phyloP scores from a whole-genome alignment of 1,284 basidiomycete species.

The Singerocomus inundabilis region DNA sequence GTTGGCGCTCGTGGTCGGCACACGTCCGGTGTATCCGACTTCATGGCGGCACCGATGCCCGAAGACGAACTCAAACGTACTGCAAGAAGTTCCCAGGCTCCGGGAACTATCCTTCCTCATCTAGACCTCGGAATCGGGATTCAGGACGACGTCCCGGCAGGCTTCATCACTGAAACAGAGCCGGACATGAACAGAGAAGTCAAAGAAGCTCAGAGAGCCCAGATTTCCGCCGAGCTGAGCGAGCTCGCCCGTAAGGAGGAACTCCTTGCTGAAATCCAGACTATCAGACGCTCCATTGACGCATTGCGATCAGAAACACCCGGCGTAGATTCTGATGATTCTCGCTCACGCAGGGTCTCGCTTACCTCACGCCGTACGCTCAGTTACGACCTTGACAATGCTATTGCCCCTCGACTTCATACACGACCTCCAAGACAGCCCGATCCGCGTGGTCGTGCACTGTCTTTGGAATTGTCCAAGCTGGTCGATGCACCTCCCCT shows the following conservation, averaged over 20 bases:
- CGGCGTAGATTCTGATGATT: constrained; percentile 49
- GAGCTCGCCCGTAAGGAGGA: constrained; percentile 66
- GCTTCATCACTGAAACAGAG: constrained; percentile 50
- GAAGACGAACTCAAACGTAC: constrained; percentile 57
- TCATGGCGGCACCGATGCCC: constrained; percentile 57
- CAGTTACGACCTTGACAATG: constrained; percentile 58
- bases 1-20: constrained; percentile 52
- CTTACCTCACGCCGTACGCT: constrained; percentile 63
- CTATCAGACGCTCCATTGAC: constrained; percentile 75
- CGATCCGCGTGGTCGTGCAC: constrained; percentile 63
- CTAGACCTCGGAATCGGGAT: constrained; percentile 74
- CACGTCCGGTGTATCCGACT: constrained; percentile 68
- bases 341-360: constrained; percentile 63
- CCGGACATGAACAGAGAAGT: constrained; percentile 35
- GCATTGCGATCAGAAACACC: constrained; percentile 66
- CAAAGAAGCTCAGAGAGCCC: constrained; percentile 37
- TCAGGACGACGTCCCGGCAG: constrained; percentile 67
- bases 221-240: constrained; percentile 48
- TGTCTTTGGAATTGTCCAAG: constrained; percentile 65
- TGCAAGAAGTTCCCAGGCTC: constrained; percentile 48
- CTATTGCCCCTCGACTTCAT: constrained; percentile 50
- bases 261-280: constrained; percentile 72
- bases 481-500: constrained; percentile 43
- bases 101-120: constrained; percentile 58
- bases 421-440: constrained; percentile 62